A percentile compares a stretch with the other conserved stretches of the same genome.
These are phyloP conservation scores for Mucor velutinosus DNA, from an alignment of 371 early-diverging fungal genomes.

Conservation along the genomic window DNA sequence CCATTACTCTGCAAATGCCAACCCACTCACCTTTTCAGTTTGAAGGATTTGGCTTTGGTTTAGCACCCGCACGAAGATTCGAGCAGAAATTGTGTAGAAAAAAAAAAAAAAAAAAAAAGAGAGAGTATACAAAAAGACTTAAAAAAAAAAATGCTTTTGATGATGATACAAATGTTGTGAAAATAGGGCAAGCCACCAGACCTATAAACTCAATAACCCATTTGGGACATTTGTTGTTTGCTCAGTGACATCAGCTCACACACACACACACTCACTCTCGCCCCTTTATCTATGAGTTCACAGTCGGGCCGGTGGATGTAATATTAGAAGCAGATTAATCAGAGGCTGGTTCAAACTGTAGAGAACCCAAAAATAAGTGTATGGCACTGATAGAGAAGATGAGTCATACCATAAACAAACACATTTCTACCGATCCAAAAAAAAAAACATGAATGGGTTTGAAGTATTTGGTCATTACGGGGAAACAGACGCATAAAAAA, in stretches of 20 bases:
- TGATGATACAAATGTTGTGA: background rate
- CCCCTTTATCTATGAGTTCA: background rate
- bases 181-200: constrained; percentile 6
- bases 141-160: background rate
- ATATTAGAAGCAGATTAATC: too few species aligned
- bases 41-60: constrained; percentile 1
- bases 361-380: too few species aligned
- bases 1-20: too few species aligned
- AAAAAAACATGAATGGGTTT: too few species aligned
- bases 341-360: too few species aligned
- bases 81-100: constrained; percentile 4
- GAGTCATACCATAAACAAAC: too few species aligned
- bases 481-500: too few species aligned
- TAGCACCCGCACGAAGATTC: background rate
- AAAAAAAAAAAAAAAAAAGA: background rate
- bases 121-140: too few species aligned
- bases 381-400: too few species aligned
- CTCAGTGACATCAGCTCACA: background rate
- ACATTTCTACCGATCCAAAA: too few species aligned
- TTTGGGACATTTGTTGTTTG: background rate
- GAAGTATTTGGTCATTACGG: too few species aligned
- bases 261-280: background rate
- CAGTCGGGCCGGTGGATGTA: too few species aligned
- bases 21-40: constrained; percentile 18
- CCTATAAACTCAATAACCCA: background rate